Conservation (phyloP, 257 asterid genomes). For the Petunia axillaris region DNA sequence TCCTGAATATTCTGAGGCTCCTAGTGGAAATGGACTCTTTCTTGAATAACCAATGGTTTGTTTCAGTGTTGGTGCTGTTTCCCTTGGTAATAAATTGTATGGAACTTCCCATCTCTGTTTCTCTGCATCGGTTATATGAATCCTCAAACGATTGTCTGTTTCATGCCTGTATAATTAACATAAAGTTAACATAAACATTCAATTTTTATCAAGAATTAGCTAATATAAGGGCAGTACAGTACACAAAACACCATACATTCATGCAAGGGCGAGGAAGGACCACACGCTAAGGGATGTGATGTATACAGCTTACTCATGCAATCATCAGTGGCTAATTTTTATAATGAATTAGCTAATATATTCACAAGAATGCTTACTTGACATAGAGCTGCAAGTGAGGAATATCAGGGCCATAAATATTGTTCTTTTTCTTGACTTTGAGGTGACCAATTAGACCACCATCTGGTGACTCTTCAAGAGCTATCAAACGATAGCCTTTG, state of each 20-base stretch:
- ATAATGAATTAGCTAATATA: background rate
- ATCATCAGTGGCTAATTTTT: background rate
- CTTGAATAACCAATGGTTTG: slow-evolving; percentile 38
- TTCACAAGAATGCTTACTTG: slow-evolving; percentile 51
- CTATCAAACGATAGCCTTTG: slow-evolving; percentile 72
- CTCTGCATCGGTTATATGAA: slow-evolving; percentile 82
- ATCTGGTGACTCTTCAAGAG: slow-evolving; percentile 63
- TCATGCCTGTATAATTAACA: slow-evolving; percentile 58
- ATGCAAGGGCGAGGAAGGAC: too few species aligned
- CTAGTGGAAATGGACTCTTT: slow-evolving; percentile 35
- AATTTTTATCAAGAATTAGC: background rate
- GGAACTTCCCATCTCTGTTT: slow-evolving; percentile 95
- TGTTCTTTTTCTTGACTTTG: slow-evolving; percentile 69
- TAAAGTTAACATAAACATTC: background rate
- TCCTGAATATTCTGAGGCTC: slow-evolving; percentile 48
- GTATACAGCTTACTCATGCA: too few species aligned
- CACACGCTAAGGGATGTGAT: too few species aligned
- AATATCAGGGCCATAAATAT: slow-evolving; percentile 79
- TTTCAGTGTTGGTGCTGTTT: slow-evolving; percentile 49
- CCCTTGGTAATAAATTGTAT: slow-evolving; percentile 76
- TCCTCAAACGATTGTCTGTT: slow-evolving; percentile 71
- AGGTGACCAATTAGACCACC: slow-evolving; percentile 88
- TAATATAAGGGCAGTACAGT: background rate
- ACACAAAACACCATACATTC: too few species aligned
- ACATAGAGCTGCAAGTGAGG: slow-evolving; percentile 83